Conservation (phyloP, 2,329 filamentous ascomycete genomes). For the Colletotrichum abscissum region DNA sequence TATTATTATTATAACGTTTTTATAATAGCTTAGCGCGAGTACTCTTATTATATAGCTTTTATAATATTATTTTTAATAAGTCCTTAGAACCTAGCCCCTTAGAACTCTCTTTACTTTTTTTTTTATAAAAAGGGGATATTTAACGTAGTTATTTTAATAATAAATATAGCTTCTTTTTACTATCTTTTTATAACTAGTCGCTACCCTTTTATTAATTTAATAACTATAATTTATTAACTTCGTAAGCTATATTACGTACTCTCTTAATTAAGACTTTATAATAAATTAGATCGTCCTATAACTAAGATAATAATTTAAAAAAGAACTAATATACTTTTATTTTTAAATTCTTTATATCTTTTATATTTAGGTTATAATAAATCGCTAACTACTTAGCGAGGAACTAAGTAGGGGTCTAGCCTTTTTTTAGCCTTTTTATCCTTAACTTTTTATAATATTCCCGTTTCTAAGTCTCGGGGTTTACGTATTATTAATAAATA, state of each 20-base stretch:
- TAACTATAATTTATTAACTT: not conserved
- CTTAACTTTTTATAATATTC: not conserved
- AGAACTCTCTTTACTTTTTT: too few relatives aligned
- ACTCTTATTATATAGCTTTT: too few relatives aligned
- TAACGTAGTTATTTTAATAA: too few relatives aligned
- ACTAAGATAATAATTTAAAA: not conserved
- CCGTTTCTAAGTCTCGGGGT: rapidly evolving
- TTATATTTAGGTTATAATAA: not conserved
- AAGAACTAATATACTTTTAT: not conserved
- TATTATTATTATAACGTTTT: rapidly evolving
- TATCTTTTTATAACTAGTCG: not conserved
- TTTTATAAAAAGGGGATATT: too few relatives aligned
- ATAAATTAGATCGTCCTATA: not conserved
- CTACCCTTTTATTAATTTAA: not conserved
- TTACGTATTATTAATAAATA: too few relatives aligned
- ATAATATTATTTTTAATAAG: too few relatives aligned
- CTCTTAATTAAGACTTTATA: not conserved
- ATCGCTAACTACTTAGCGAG: not conserved
- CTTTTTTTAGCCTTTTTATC: not conserved
- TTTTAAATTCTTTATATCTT: not conserved
- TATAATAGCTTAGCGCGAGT: rapidly evolving
- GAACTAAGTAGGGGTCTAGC: not conserved
- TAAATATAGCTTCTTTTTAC: too few relatives aligned
- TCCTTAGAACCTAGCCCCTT: rapidly evolving
- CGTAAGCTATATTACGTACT: not conserved